phyloP scores from a whole-genome alignment of 2,329 filamentous ascomycete species.

The Colletotrichum kahawae region DNA sequence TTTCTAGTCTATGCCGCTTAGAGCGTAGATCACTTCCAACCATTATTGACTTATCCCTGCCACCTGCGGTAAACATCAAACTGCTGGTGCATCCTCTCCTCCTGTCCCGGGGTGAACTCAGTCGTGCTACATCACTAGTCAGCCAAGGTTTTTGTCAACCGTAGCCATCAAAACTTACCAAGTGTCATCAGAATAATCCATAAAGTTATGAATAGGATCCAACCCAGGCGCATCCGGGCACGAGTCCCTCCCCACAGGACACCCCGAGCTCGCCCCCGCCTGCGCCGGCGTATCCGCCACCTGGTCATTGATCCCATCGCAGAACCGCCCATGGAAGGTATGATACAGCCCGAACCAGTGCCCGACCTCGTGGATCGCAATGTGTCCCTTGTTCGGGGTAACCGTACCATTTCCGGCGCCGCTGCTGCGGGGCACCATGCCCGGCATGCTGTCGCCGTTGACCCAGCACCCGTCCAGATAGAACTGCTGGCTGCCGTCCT shows the following conservation, averaged over 20 bases:
- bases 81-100: conserved; percentile 12
- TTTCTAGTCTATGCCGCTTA: conserved; percentile 33
- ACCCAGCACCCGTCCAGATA: conserved; percentile 45
- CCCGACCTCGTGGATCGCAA: conserved; percentile 47
- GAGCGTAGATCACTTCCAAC: accelerated
- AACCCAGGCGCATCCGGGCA: conserved; percentile 35
- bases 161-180: not conserved
- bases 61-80: not conserved
- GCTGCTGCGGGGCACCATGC: conserved; percentile 30
- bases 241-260: conserved; percentile 39
- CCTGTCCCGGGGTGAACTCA: conserved; percentile 15
- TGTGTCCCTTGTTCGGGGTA: conserved; percentile 25
- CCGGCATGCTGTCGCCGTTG: conserved; percentile 40
- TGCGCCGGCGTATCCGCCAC: conserved; percentile 47
- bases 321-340: conserved; percentile 48
- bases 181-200: conserved; percentile 45
- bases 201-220: conserved; percentile 44
- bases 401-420: conserved; percentile 32
- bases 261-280: conserved; percentile 37
- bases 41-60: not conserved
- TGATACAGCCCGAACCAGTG: conserved; percentile 55
- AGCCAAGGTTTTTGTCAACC: not conserved
- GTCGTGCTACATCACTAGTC: not conserved
- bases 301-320: conserved; percentile 38
- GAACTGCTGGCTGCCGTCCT: conserved; percentile 36